Evolutionary conservation across 140 eudicot genomes (phyloP).

Genomic region (Ambrosia hybrid): DNA sequence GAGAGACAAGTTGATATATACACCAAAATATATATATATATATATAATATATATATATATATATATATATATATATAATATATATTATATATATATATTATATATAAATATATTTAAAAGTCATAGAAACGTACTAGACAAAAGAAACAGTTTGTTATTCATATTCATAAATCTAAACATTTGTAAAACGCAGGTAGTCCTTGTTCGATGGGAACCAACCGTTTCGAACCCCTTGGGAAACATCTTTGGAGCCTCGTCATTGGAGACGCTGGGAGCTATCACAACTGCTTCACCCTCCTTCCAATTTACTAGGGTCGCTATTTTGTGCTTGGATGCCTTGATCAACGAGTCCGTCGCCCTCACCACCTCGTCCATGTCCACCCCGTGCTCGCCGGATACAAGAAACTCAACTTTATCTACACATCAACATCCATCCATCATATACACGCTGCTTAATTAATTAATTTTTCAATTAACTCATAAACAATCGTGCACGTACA

Average conservation of each 20-base stretch:
- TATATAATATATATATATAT: too few relatives aligned
- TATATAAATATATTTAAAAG: too few relatives aligned
- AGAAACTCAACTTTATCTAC: slow-evolving; percentile 78
- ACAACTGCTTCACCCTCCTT: slow-evolving; percentile 73
- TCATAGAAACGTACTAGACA: too few relatives aligned
- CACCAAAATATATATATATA: too few relatives aligned
- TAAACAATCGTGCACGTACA: too few relatives aligned
- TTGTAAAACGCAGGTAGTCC: slow-evolving; percentile 65
- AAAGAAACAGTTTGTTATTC: too few relatives aligned
- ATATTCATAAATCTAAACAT: slow-evolving; percentile 29
- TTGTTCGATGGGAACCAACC: slow-evolving; percentile 61
- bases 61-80: too few relatives aligned
- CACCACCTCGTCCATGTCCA: slow-evolving; percentile 36
- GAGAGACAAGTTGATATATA: too few relatives aligned
- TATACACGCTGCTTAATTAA: neutral
- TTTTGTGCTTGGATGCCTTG: slow-evolving; percentile 51
- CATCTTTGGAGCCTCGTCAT: slow-evolving; percentile 58
- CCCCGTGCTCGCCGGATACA: slow-evolving; percentile 85
- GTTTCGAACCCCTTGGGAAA: slow-evolving; percentile 56
- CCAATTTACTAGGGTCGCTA: slow-evolving; percentile 88
- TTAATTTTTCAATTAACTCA: too few relatives aligned
- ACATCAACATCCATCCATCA: neutral
- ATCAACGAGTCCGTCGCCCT: neutral
- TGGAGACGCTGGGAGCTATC: slow-evolving; percentile 57
- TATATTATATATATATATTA: too few relatives aligned